Evolutionary conservation across 768 basidiomycete genomes (phyloP), one percentile per base, ranked within the genome.

Genomic region (Pholiota conissans): DNA sequence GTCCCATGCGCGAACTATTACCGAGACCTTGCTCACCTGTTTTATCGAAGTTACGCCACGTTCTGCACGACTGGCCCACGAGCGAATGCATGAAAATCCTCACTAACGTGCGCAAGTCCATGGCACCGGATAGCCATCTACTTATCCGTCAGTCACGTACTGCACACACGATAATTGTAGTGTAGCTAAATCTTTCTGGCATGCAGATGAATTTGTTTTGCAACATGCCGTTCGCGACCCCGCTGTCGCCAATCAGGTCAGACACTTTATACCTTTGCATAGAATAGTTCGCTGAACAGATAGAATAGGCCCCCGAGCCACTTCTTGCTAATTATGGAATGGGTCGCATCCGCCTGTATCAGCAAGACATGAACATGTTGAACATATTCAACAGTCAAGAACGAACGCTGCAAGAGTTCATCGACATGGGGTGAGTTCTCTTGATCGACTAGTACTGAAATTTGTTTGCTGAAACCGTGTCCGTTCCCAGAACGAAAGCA

Each of bases 351-450:
- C 65, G 74, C 5, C 67, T 68, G 27, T 81, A 82, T 58, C 66
- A 76, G 29, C 74, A 75, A 48, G 82, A 83, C 55, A 47, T 82
- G 39, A 74, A 72, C 51, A 80, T 83, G 80, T 75, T 79, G 74
- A 42, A 65, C 16, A 24, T 71, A 11, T 63, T 76, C 13, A 80
- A 83, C 48, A 64, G 71, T 6, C 71, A 75, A 60, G 80, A 81
- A 57, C 74, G 81, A 5, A 75, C 73, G 0, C 48, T 82, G 11
- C 59, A 73, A 2, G 74, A 80, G 3, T 78, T 75, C 48, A 69
- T 76, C 8, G 56, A 70, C 0, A 57, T 81, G 4, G 76, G 73
- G 35, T 55, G n/a, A 45, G 20, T 26, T 18, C 30, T 4, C 7
- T 2, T 42, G 18, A 9, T 52, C 26, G 8, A 32, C 27, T 2